phyloP scores from a whole-genome alignment of 2,329 filamentous ascomycete genomes.

The Parafenestella ontariensis region DNA sequence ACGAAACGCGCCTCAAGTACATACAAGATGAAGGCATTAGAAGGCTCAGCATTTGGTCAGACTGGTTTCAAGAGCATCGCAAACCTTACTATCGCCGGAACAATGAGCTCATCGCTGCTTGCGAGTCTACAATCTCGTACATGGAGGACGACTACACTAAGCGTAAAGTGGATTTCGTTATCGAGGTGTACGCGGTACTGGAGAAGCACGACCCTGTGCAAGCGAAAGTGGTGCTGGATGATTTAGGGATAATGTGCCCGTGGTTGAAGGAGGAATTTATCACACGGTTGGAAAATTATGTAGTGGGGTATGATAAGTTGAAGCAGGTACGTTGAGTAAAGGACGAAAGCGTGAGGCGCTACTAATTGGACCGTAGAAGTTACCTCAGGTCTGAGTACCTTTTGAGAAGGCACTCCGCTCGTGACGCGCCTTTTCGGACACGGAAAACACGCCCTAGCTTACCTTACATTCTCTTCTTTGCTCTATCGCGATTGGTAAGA shows the following conservation, averaged over 20 bases:
- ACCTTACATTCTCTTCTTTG: too few relatives aligned
- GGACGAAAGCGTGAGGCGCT: not conserved
- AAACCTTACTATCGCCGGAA: not conserved
- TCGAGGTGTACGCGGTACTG: not conserved
- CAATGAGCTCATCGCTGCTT: not conserved
- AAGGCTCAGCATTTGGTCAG: not conserved
- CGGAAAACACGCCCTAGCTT: too few relatives aligned
- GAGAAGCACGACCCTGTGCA: not conserved
- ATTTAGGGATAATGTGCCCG: not conserved
- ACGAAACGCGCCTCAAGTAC: not conserved
- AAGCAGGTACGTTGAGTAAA: not conserved
- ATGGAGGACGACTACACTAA: not conserved
- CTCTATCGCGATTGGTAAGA: too few relatives aligned
- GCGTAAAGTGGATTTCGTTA: constrained; percentile 1
- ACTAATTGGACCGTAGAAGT: not conserved
- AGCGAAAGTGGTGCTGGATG: not conserved
- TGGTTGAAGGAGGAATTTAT: not conserved
- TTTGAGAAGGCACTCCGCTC: too few relatives aligned
- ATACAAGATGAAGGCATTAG: not conserved
- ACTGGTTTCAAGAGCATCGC: not conserved
- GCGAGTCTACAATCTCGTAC: not conserved
- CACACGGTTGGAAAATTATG: not conserved
- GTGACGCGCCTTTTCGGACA: too few relatives aligned
- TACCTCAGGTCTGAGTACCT: not conserved
- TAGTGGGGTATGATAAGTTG: not conserved